These are phyloP conservation scores for Syzygium aqueum DNA, from an alignment of 345 rosid species.

Conservation along the genomic window DNA sequence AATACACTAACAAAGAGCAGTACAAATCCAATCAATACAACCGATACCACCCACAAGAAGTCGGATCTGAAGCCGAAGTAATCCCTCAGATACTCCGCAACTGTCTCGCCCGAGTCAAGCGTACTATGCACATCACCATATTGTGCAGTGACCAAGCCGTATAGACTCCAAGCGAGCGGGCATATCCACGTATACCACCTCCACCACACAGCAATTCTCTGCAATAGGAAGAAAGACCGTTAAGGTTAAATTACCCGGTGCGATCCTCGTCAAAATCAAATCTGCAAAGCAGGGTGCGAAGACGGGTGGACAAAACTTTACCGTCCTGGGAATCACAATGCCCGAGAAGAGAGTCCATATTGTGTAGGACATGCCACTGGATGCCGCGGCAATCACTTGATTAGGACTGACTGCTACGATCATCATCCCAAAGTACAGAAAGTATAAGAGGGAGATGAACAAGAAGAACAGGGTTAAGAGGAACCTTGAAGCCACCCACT, in stretches of 20 bases:
- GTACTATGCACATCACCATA: slow-evolving; percentile 24
- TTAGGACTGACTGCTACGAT: slow-evolving; percentile 26
- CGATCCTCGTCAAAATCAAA: not conserved
- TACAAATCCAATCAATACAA: slow-evolving; percentile 18
- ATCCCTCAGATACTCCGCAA: slow-evolving; percentile 19
- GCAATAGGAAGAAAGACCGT: not conserved
- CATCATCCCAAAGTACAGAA: slow-evolving; percentile 40
- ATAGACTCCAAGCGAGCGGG: slow-evolving; percentile 37
- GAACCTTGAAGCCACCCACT: slow-evolving; percentile 33
- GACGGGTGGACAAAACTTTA: not conserved
- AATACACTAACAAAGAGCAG: slow-evolving; percentile 16
- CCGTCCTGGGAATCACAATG: slow-evolving; percentile 35
- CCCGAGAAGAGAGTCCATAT: slow-evolving; percentile 41
- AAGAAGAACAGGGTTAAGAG: slow-evolving; percentile 24
- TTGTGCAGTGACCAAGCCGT: slow-evolving; percentile 32
- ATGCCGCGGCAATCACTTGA: slow-evolving; percentile 20
- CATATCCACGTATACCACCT: slow-evolving; percentile 30
- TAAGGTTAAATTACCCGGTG: not conserved
- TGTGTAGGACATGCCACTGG: slow-evolving; percentile 19
- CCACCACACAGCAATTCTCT: slow-evolving; percentile 40
- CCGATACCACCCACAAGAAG: slow-evolving; percentile 20
- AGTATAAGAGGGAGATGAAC: slow-evolving; percentile 33
- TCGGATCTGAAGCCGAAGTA: slow-evolving; percentile 37
- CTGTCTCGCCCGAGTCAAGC: slow-evolving; percentile 33
- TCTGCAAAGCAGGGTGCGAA: not conserved